Conservation (phyloP, 768 basidiomycete species). For the Lepiota venenata region DNA sequence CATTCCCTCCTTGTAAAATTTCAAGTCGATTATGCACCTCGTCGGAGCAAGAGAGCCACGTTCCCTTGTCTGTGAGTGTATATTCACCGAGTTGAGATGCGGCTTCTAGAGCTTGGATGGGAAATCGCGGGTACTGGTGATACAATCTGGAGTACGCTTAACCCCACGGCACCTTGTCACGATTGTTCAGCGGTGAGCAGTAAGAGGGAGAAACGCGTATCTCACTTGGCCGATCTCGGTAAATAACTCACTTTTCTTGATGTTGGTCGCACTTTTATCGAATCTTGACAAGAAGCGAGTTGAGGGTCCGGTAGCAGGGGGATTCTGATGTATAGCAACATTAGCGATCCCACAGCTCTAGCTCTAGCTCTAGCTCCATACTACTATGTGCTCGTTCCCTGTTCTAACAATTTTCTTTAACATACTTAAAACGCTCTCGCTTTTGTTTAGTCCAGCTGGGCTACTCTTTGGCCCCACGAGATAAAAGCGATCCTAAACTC, state of each 20-base stretch:
- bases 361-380: constrained; percentile 19
- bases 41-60: constrained; percentile 39
- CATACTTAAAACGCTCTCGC: constrained; percentile 34
- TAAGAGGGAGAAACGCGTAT: too few species aligned
- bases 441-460: constrained; percentile 34
- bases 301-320: constrained; percentile 21
- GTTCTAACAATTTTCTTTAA: constrained; percentile 42
- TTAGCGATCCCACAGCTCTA: too few species aligned
- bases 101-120: constrained; percentile 43
- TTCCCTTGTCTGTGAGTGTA: constrained; percentile 48
- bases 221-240: constrained; percentile 33
- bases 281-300: constrained; percentile 52
- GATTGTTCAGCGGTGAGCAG: background rate
- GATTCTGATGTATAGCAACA: constrained; percentile 22
- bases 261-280: constrained; percentile 57
- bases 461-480: constrained; percentile 46
- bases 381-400: constrained; percentile 40
- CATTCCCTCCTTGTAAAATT: constrained; percentile 37
- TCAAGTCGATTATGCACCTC: constrained; percentile 26
- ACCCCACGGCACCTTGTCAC: constrained; percentile 49
- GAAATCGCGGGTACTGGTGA: constrained; percentile 53
- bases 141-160: constrained; percentile 51
- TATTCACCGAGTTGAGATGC: constrained; percentile 47
- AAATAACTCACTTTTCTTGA: constrained; percentile 51
- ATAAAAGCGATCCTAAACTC: constrained; percentile 44